These are phyloP conservation scores for Termitomyces titanicus DNA, from an alignment of 768 basidiomycete genomes.

Conservation along the genomic window DNA sequence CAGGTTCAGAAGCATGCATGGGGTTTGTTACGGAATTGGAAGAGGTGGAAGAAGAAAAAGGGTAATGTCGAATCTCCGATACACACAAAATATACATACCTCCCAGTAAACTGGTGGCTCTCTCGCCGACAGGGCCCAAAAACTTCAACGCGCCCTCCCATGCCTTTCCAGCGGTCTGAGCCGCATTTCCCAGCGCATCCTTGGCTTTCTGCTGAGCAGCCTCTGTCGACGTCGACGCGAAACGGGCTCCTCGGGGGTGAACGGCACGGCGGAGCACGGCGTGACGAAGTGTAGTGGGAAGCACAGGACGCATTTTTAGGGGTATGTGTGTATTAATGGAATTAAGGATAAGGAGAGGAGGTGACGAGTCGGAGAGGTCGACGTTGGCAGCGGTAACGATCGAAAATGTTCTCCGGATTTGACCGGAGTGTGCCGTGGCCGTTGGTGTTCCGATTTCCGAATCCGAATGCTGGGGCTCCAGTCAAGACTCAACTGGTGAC, in stretches of 20 bases:
- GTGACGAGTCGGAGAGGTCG: slow-evolving; percentile 4
- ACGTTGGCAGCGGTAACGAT: slow-evolving; percentile 2
- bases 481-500: not conserved
- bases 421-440: slow-evolving; percentile 7
- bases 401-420: slow-evolving; percentile 17
- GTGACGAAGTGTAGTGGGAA: slow-evolving; percentile 25
- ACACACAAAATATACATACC: too few species aligned
- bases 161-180: slow-evolving; percentile 52
- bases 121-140: slow-evolving; percentile 46
- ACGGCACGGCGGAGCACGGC: slow-evolving; percentile 20
- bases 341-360: slow-evolving; percentile 4
- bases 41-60: slow-evolving; percentile 10
- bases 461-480: not conserved
- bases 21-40: not conserved
- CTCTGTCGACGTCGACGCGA: slow-evolving; percentile 43
- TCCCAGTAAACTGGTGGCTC: slow-evolving; percentile 52
- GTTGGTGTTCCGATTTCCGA: slow-evolving; percentile 5
- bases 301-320: slow-evolving; percentile 22
- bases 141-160: slow-evolving; percentile 47
- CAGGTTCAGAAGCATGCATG: not conserved
- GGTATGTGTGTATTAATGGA: slow-evolving; percentile 2
- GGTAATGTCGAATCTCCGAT: too few species aligned
- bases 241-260: slow-evolving; percentile 12
- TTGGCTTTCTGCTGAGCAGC: slow-evolving; percentile 68
- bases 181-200: slow-evolving; percentile 56